Base-by-base conservation (phyloP, 176 grass and related monocot species). In the Metroxylon sagu region DNA sequence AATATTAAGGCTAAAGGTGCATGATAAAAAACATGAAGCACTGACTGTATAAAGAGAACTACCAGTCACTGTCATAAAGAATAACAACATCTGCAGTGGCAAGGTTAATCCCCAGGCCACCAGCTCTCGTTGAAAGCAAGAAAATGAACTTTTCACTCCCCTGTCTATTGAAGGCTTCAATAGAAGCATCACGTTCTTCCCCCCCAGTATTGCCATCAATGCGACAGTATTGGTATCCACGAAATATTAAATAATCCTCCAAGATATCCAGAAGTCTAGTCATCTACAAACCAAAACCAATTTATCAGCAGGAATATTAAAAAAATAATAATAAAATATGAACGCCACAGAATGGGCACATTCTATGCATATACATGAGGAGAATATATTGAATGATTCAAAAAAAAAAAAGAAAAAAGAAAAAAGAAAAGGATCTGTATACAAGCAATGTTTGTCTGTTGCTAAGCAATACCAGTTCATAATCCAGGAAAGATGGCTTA, bases 61-160 rank as follows among this genome's bases (percentile, higher is more conserved):
- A 97, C 92, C 92, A 97, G 55, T 97, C 92, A 64, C 92, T 97
- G 61, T 97, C 92, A 85, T 97, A 97, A 43, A 97, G 87, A 82
- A 97, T 81, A 62, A 97, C 92, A 53, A 97, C 81, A 78, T 97
- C 92, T 66, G 92, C 92, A 69, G 84, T 97, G 66, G 87, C 84
- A 84, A 97, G 79, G 67, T 97, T 97, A 60, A 97, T 97, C 64
- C 93, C 93, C 57, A 97, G 84, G 31, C 87, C 93, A 73, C 93
- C 93, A 29, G 87, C 93, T 69, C 93, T 87, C 0, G 93, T 97
- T 64, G 93, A 97, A 70, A 97, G 93, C 79, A 97, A 88, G 70
- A 97, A 97, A 67, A 91, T 71, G 28, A 97, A 97, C 79, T 97
- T 97, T 77, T 97, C 87, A 56, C 93, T 97, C 77, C 81, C 93